These are phyloP conservation scores for Pulveroboletus ravenelii DNA, from an alignment of 768 basidiomycete genomes.

Conservation along the genomic window DNA sequence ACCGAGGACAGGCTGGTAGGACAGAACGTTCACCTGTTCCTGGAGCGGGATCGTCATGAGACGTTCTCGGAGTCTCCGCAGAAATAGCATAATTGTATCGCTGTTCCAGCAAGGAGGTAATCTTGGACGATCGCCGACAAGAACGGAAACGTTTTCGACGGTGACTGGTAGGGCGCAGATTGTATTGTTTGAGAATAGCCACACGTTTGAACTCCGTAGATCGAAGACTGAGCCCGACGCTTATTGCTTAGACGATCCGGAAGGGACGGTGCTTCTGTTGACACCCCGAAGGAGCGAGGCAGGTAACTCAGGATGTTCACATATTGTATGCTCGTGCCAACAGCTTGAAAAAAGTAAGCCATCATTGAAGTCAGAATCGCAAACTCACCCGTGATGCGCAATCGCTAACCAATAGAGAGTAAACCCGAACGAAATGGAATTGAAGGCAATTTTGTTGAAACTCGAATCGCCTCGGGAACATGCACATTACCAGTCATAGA, in stretches of 20 bases:
- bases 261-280: not conserved
- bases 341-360: not conserved
- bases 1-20: not conserved
- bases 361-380: not conserved
- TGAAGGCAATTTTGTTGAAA: not conserved
- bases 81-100: not conserved
- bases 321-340: not conserved
- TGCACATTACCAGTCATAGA: not conserved
- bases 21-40: not conserved
- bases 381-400: not conserved
- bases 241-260: not conserved
- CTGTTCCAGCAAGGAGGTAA: not conserved
- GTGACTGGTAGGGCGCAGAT: not conserved
- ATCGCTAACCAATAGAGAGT: not conserved
- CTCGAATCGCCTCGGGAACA: too few species aligned
- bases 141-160: not conserved
- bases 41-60: not conserved
- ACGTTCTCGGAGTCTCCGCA: not conserved
- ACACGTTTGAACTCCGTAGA: not conserved
- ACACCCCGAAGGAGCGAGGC: not conserved
- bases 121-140: slow-evolving; percentile 1
- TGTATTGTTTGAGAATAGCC: not conserved
- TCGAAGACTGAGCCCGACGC: not conserved
- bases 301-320: not conserved
- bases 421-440: not conserved